These are phyloP conservation scores for Russula abietina DNA, from an alignment of 768 basidiomycete genomes.

Conservation along the genomic window DNA sequence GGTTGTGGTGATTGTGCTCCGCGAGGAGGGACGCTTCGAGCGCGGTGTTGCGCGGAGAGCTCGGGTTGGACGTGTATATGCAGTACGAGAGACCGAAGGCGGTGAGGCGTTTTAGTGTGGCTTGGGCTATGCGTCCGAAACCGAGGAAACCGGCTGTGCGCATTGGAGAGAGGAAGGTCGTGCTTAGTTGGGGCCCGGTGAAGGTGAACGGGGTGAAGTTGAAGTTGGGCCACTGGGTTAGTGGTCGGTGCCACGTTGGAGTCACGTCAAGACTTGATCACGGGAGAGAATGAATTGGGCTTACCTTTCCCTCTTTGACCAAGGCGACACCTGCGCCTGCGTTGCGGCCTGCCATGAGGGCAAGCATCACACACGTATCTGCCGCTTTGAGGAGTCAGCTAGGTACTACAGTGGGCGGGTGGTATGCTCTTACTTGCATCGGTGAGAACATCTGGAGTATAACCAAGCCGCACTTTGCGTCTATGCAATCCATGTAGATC, in stretches of 20 bases:
- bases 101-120: slow-evolving; percentile 68
- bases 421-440: slow-evolving; percentile 59
- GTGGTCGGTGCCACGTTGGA: background rate
- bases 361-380: slow-evolving; percentile 84
- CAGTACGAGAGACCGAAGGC: slow-evolving; percentile 77
- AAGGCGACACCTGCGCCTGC: slow-evolving; percentile 55
- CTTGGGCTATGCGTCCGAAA: slow-evolving; percentile 90
- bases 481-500: slow-evolving; percentile 53
- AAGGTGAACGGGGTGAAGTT: slow-evolving; percentile 80
- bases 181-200: slow-evolving; percentile 76
- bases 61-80: slow-evolving; percentile 59
- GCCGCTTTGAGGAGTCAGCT: slow-evolving; percentile 55
- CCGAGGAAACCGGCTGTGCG: slow-evolving; percentile 88
- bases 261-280: too few relatives aligned
- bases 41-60: slow-evolving; percentile 39
- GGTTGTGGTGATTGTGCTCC: slow-evolving; percentile 27
- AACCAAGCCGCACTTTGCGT: slow-evolving; percentile 69
- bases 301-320: slow-evolving; percentile 64
- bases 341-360: slow-evolving; percentile 88
- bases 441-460: slow-evolving; percentile 90
- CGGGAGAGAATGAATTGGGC: slow-evolving; percentile 23
- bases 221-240: slow-evolving; percentile 65
- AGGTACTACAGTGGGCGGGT: background rate
- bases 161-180: slow-evolving; percentile 41
- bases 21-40: slow-evolving; percentile 35